phyloP scores from a whole-genome alignment of 2,329 filamentous ascomycete species.

The Geosmithia flava region DNA sequence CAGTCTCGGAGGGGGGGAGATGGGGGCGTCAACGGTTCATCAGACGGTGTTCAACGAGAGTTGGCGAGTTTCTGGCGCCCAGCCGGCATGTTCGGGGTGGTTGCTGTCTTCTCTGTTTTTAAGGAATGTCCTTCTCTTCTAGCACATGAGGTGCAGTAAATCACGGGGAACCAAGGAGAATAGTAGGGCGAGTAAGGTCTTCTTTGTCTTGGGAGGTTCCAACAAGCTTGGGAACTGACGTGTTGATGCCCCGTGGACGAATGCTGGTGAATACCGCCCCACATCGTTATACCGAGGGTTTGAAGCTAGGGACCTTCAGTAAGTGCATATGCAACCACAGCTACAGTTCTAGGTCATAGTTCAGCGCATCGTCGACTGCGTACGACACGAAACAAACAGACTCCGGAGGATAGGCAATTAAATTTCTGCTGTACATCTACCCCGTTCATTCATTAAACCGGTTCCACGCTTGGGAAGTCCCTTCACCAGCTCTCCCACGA shows the following conservation, averaged over 20 bases:
- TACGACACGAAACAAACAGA: neutral
- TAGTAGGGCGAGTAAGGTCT: neutral
- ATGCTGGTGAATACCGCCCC: neutral
- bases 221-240: neutral
- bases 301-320: neutral
- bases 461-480: neutral
- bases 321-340: neutral
- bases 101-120: conserved; percentile 12
- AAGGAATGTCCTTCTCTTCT: neutral
- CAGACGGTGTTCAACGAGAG: conserved; percentile 3
- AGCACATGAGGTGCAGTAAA: neutral
- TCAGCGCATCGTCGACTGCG: neutral
- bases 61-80: neutral
- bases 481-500: too few relatives aligned
- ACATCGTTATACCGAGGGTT: neutral
- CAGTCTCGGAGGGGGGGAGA: neutral
- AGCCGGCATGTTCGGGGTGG: neutral
- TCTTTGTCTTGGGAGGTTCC: neutral
- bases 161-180: neutral
- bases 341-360: too few relatives aligned
- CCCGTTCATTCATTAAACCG: too few relatives aligned
- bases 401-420: too few relatives aligned
- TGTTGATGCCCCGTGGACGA: neutral
- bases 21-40: neutral
- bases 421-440: too few relatives aligned